Conservation (phyloP, 768 basidiomycete species). For the Auricularia sp. region DNA sequence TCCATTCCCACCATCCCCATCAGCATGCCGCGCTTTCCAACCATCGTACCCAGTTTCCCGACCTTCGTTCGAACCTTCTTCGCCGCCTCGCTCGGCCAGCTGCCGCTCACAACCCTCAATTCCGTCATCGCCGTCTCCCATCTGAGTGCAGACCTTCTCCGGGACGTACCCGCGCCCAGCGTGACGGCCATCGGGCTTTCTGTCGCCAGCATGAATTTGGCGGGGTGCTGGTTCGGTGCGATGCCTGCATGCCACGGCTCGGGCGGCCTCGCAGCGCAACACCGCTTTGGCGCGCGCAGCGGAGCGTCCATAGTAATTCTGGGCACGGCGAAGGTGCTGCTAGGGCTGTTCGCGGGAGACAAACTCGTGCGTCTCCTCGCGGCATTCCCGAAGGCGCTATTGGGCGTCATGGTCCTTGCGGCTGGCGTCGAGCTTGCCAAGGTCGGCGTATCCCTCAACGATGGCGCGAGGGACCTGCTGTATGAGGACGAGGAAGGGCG, state of each 20-base stretch:
- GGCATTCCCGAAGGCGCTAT: background rate
- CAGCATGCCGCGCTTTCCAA: background rate
- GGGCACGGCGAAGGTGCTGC: background rate
- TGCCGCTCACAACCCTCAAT: background rate
- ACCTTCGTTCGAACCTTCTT: background rate
- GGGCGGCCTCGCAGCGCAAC: background rate
- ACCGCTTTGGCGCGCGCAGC: background rate
- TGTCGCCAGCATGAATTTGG: background rate
- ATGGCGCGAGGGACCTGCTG: background rate
- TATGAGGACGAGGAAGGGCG: background rate
- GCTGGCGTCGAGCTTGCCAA: background rate
- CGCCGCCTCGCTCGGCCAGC: background rate
- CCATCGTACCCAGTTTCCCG: background rate
- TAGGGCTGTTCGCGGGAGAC: background rate
- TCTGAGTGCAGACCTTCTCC: background rate
- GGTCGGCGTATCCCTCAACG: background rate
- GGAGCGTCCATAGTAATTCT: background rate
- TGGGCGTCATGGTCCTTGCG: background rate
- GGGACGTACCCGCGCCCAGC: background rate
- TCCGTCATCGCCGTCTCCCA: background rate
- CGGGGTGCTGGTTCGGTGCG: background rate
- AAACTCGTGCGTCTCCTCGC: background rate
- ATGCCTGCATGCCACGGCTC: constrained; percentile 2
- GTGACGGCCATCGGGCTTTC: background rate
- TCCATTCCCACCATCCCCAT: background rate